Percentiles rank a stretch among this genome's conserved stretches.
Conservation (phyloP, 176 grass and related monocot species). For the Miscanthus lutarioriparius region DNA sequence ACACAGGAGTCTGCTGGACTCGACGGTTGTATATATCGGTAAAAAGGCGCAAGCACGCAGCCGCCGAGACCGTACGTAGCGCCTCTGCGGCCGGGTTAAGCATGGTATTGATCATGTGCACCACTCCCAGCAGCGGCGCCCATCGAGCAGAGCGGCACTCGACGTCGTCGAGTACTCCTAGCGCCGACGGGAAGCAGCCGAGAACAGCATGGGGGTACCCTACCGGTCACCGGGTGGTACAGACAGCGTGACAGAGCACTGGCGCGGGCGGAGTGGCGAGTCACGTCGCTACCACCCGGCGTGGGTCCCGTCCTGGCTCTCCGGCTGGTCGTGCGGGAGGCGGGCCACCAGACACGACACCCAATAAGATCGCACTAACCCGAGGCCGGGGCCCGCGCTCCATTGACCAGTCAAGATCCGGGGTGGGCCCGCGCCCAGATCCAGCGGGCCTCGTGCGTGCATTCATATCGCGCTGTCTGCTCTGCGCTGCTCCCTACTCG, state of each 20-base stretch:
- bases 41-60: background rate
- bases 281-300: background rate
- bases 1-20: too few species aligned
- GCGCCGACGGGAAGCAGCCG: too few species aligned
- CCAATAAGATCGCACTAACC: slow-evolving; percentile 22
- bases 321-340: background rate
- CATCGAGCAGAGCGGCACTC: too few species aligned
- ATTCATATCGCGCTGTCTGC: background rate
- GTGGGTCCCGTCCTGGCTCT: too few species aligned
- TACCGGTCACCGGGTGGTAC: too few species aligned
- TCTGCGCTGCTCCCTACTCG: background rate
- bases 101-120: too few species aligned
- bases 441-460: background rate
- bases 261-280: background rate
- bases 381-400: background rate
- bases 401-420: slow-evolving; percentile 22
- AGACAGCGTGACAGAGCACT: too few species aligned
- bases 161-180: fast-evolving
- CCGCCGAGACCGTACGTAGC: background rate
- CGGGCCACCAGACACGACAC: background rate
- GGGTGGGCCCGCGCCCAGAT: background rate
- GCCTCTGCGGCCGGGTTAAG: too few species aligned
- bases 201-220: too few species aligned
- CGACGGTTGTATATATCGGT: background rate
- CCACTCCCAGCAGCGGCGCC: too few species aligned